Evolutionary conservation across 1,284 basidiomycete species (phyloP), one percentile per base, ranked within the genome.

Genomic region (Lentinula novae-zelandiae): DNA sequence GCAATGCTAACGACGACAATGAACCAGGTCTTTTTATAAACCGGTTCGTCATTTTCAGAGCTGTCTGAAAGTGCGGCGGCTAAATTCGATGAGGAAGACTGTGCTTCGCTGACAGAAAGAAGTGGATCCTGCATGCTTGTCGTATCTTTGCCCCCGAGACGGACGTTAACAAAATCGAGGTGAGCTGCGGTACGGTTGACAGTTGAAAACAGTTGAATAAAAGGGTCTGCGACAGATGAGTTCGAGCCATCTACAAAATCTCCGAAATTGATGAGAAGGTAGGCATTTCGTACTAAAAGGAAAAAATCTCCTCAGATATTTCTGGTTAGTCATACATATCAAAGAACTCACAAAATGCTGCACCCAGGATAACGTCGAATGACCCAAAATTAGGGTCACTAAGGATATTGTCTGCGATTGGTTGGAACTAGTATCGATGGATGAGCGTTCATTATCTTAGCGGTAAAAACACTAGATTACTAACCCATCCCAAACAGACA

Each of bases 261-360:
- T 46, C 75, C 75, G 55, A 69, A 75, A 64, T 76, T 64, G 64
- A 76, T 66, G 48, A 72, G 60, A 17, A 71, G 65, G 65, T 75
- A 75, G 2, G 67, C 66, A 57, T 75, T 76, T 27, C 73, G 70
- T 40, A 75, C 73, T 76, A 65, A n/a, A 8, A 39, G 38, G 10
- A 2, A 49, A 39, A 38, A 22, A 31, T n/a, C 42, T 27, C n/a
- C 34, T 42, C 31, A 54, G 52, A n/a, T 27, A 34, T 5, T 36
- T 40, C 22, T 9, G 42, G 9, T 49, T 52, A 27, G 27, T 27
- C 27, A 20, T 40, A 27, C 42, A 10, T 17, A 12, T 55, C 33
- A 42, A 34, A 2, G n/a, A n/a, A 63, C 72, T 65, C 61, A 75
- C 73, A 64, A 65, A 74, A 74, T 8, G 69, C 68, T 70, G 72